Percentiles rank a stretch among this genome's conserved stretches.
Evolutionary conservation across 352 stramenopile species (phyloP).

Genomic region (Phytophthora sp.): DNA sequence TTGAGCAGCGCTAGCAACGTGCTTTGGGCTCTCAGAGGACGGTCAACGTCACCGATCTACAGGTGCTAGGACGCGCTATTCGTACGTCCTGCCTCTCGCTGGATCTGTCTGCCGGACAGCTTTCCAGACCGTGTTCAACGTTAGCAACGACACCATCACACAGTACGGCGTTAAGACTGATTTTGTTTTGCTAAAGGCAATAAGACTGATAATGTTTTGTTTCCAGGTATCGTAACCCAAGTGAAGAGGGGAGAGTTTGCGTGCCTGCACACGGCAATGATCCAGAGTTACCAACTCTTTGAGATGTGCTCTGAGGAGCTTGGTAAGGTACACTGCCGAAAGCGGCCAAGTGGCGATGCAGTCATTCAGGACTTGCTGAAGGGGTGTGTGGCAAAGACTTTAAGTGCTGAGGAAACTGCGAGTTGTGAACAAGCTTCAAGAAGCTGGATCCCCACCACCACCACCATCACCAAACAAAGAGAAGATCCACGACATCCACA

Average conservation of each 20-base stretch:
- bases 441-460: no score
- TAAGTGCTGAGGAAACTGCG: no score
- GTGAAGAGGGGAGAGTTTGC: neutral
- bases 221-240: neutral
- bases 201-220: neutral
- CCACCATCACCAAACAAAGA: no score
- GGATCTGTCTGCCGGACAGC: neutral
- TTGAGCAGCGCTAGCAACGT: no score
- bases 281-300: neutral
- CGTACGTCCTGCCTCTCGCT: no score
- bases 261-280: constrained; percentile 3
- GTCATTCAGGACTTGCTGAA: no score
- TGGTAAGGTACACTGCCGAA: neutral
- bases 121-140: constrained; percentile 18
- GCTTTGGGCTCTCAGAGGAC: no score
- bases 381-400: no score
- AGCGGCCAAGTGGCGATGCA: neutral
- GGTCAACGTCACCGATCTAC: no score
- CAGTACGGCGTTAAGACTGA: neutral
- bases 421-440: no score
- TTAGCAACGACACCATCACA: constrained; percentile 11
- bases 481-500: no score
- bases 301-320: neutral
- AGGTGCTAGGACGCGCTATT: no score
- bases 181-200: constrained; percentile 9